phyloP scores from a whole-genome alignment of 1,284 basidiomycete species.

The Ceratobasidium sp. region DNA sequence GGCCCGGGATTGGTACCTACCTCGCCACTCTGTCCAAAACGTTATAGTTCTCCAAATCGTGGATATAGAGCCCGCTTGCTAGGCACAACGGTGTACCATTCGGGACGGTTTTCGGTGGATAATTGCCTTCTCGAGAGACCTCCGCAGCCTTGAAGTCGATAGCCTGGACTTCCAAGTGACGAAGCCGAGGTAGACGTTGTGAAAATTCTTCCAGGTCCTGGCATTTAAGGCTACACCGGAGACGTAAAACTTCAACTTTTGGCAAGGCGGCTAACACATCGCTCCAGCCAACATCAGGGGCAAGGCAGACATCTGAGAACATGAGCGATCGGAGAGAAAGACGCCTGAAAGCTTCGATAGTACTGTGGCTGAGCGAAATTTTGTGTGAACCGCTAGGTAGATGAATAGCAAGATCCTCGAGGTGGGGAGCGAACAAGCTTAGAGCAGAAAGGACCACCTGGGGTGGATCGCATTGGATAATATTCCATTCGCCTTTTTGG shows the following conservation, averaged over 20 bases:
- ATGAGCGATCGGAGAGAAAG: background rate
- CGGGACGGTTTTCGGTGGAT: background rate
- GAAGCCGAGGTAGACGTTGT: background rate
- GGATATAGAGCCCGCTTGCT: background rate
- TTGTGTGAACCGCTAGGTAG: background rate
- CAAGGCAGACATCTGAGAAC: background rate
- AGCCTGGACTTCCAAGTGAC: background rate
- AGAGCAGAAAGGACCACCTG: background rate
- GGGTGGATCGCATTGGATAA: no score
- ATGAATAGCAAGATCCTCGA: background rate
- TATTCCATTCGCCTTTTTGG: background rate
- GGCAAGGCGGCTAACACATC: background rate
- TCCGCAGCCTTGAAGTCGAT: background rate
- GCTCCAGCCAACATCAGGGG: background rate
- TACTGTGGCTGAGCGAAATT: background rate
- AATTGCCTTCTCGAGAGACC: background rate
- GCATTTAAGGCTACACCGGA: background rate
- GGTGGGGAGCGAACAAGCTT: background rate
- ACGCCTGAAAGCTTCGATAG: background rate
- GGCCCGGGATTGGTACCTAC: background rate
- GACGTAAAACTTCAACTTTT: background rate
- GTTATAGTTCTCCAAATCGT: background rate
- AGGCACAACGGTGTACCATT: background rate
- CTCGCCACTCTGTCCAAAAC: background rate
- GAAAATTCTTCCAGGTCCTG: background rate